phyloP scores from a whole-genome alignment of 805 yeast species.

The Ogataea ganodermae region DNA sequence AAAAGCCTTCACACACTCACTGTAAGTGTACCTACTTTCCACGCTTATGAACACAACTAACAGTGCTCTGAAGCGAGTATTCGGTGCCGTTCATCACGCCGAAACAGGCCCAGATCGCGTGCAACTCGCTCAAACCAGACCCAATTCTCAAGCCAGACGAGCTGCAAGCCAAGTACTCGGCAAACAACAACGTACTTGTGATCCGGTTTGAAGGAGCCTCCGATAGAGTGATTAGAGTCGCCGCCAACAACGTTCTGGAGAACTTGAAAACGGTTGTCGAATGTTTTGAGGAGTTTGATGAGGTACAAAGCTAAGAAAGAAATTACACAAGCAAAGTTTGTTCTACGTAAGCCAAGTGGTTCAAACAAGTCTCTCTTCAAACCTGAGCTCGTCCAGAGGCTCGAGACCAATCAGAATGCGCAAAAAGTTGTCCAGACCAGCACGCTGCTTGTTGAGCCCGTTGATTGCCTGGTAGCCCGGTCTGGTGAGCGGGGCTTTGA shows the following conservation, averaged over 20 bases:
- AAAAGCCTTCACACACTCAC: conserved; percentile 12
- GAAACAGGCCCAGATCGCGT: conserved; percentile 65
- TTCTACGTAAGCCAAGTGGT: no score
- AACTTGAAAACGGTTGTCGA: conserved; percentile 75
- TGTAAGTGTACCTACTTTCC: conserved; percentile 8
- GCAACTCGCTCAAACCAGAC: conserved; percentile 66
- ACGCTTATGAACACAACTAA: neutral
- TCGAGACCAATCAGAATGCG: conserved; percentile 90
- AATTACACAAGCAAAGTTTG: neutral
- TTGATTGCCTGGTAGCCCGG: conserved; percentile 89
- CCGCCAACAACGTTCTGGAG: conserved; percentile 79
- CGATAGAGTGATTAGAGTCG: conserved; percentile 79
- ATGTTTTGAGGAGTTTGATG: conserved; percentile 72
- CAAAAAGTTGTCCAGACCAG: conserved; percentile 87
- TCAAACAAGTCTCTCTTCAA: conserved; percentile 78
- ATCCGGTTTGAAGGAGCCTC: conserved; percentile 61
- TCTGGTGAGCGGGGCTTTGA: conserved; percentile 93
- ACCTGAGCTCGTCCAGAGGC: conserved; percentile 86
- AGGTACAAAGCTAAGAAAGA: conserved; percentile 2
- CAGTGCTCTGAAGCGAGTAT: conserved; percentile 29
- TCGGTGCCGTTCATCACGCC: conserved; percentile 63
- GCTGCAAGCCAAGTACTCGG: conserved; percentile 48
- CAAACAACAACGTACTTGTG: conserved; percentile 38
- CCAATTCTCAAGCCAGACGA: conserved; percentile 78
- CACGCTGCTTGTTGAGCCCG: conserved; percentile 92